Evolutionary conservation across 768 basidiomycete genomes (phyloP), one percentile per base, ranked within the genome.

Genomic region (Pleurotus citrinopileatus): DNA sequence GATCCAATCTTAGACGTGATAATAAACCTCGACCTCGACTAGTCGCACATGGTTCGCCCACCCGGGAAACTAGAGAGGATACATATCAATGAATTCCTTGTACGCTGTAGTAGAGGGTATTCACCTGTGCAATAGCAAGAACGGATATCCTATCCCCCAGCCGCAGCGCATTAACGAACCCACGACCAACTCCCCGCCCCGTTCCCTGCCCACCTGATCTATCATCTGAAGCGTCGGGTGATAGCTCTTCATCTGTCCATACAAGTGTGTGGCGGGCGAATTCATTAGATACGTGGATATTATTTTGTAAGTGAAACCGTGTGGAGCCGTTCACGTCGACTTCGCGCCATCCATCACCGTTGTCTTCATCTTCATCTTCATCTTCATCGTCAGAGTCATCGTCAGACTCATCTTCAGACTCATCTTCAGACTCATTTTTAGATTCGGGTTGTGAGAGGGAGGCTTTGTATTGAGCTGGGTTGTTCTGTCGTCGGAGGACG

Each of bases 81-180:
- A 32, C 13, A 6, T 13, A 13, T 6, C 13, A 6, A 32, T 6
- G 29, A 32, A 6, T 13, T 32, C 7, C 29, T 13, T 6, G 29
- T 32, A 13, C 13, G 29, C n/a, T 32, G 29, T 13, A 32, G 7
- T 32, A 6, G 29, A 32, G 29, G 29, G 10, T 17, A 48, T 53
- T 46, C 28, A 69, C 71, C 61, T 58, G 51, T 25, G 70, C 70
- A 46, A 63, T 60, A 2, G 61, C 69, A 42, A 69, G 56, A 12
- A 72, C 45, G 7, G 55, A 59, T 9, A 67, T 55, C 29, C 59
- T 54, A 40, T 66, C 65, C 5, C 66, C 65, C 20, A 57, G 29
- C 13, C n/a, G 26, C 17, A 67, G 55, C 20, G 57, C 44, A 9
- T 32, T 27, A 4, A 67, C 52, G 25, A 67, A 67, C 4, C 63